Base-by-base conservation (phyloP, 2,329 filamentous ascomycete species). In the Aspergillus costaricaensis region DNA sequence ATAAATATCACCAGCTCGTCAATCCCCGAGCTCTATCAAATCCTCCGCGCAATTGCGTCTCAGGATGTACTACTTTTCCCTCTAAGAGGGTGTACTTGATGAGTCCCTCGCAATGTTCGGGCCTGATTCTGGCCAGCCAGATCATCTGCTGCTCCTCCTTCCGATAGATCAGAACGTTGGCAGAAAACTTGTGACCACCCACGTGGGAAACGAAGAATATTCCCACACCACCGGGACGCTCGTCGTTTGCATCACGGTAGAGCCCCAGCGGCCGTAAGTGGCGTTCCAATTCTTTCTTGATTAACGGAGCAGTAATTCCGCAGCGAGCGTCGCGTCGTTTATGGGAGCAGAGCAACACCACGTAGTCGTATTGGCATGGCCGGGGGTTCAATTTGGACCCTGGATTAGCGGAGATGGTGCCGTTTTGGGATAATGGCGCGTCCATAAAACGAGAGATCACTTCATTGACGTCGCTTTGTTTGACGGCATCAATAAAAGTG, bases 181-280 rank as follows among this genome's bases (percentile, higher is more conserved):
- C 93, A 51, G 88, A 88, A 79, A 94, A 97, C 80, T 96, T 96
- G 81, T 97, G 93, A 0, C 93, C 94, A 36, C 94, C 93, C 4
- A 96, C 91, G 72, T 97, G 93, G 62, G 88, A 93, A 67, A 96
- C 92, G 72, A 94, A 96, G 79, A 95, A 96, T 61, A 96, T 91
- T 1, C 91, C 92, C 1, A 93, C 92, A 8, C 92, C 92, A 7
- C 92, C 92, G 0, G 91, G 89, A 49, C 92, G 81, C 74, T 91
- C 87, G 73, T 96, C 92, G 72, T 93, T 87, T 9, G 91, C 77
- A 73, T 96, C 92, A 36, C 92, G 87, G 73, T 88, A 91, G 12
- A 96, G 78, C 0, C 91, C 91, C 4, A 93, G 80, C 1, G 90
- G 90, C 0, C 91, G 87, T 25, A 96, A 83, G 73, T 96, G 91